Base-by-base conservation (phyloP, 345 rosid species). In the Gossypium australe region DNA sequence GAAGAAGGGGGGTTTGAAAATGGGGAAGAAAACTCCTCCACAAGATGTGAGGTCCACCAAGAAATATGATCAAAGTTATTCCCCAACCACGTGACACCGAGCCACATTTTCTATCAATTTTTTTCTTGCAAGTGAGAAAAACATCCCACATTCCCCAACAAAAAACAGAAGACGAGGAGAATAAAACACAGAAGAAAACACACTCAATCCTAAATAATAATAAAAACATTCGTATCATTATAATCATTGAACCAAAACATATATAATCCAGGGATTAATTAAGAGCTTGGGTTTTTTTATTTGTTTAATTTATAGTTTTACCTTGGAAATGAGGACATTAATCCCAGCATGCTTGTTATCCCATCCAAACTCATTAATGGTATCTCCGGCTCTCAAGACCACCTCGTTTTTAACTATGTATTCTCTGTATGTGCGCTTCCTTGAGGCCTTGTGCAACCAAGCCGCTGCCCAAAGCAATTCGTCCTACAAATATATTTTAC, bases 381-480 rank as follows among this genome's bases (percentile, higher is more conserved):
- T 89, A 56, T 95, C 94, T 10, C 93, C 93, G 24, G 99, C 98
- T 74, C 87, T 92, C 79, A 93, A 82, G 22, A 87, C 78, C 34
- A 90, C 86, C 80, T 94, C 99, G 83, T 95, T 95, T 80, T 86
- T 84, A 69, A 90, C 84, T 56, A 95, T 93, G 80, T 91, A 95
- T 75, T 87, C 88, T 82, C 96, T 84, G 77, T 91, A 92, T 38
- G 75, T 73, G 76, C 88, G 84, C 78, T 81, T 83, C 80, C 89
- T 82, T 8, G 99, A 93, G 41, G 99, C 99, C 80, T 86, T 95
- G 81, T 91, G 98, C 66, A 95, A 63, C 99, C 99, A 95, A 53
- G 96, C 94, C 11, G 99, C 97, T 18, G 86, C 98, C 99, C 99
- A 95, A 10, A 95, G 87, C 82, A 95, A 83, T 87, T 95, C 99